Base-by-base conservation (phyloP, 352 stramenopile genomes). In the Achlya hypogyna region DNA sequence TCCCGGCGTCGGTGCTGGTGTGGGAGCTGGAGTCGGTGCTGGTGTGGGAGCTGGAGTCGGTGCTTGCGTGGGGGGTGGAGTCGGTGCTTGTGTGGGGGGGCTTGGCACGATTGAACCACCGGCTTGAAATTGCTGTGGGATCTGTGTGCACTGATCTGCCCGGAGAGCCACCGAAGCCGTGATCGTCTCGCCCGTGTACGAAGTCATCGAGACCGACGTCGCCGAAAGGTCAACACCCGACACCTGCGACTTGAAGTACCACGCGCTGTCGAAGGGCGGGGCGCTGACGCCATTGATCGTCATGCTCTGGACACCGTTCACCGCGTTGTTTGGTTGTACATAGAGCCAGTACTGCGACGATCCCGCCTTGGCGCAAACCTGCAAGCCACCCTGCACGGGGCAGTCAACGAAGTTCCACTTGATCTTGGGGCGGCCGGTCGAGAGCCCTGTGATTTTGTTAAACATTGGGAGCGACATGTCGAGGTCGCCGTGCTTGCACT, bases 341-440 rank as follows among this genome's bases (percentile, higher is more conserved):
- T 77, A 80, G 35, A 86, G 72, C 81, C 81, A 89, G 64, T 82
- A 69, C 18, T 76, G 34, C 65, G 84, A 88, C 70, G 78, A 86
- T 25, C 81, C 81, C 66, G 82, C 72, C 62, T 89, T 89, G 65
- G 81, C 74, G 72, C 79, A 89, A 45, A 87, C 83, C 51, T 86
- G 82, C 28, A 84, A 74, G 23, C 80, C 71, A 40, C 84, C 81
- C 42, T 60, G 45, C 62, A 87, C 79, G 4, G 78, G 78, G 65
- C 81, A 89, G 10, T 79, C 70, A 51, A 75, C 81, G 65, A 85
- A 88, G 25, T 72, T 35, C 81, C 81, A 89, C 49, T 74, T 75
- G 58, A 89, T 87, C 32, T 71, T 51, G 12, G 78, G 74, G 29
- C 84, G 73, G 59, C 75, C 75, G 27, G 79, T 65, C 9, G 53